Evolutionary conservation across 768 basidiomycete species (phyloP).

Genomic region (Pleurotus sapidus): DNA sequence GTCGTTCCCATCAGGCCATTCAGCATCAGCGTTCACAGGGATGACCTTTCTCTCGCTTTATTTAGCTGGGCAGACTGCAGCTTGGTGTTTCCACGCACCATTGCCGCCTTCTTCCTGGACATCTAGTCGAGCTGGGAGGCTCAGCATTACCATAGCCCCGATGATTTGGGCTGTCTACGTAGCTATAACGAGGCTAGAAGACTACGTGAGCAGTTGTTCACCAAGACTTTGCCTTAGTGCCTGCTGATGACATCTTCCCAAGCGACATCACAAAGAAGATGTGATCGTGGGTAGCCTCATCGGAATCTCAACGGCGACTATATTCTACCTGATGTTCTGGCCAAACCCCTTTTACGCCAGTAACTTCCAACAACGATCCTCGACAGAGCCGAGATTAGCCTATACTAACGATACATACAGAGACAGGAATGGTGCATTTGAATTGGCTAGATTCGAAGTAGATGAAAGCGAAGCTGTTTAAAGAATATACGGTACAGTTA

Average conservation of each 20-base stretch:
- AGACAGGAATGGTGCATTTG: slow-evolving; percentile 36
- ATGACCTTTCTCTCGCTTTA: slow-evolving; percentile 63
- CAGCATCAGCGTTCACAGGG: slow-evolving; percentile 62
- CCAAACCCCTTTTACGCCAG: slow-evolving; percentile 52
- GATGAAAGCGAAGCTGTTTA: slow-evolving; percentile 37
- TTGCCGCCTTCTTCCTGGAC: slow-evolving; percentile 30
- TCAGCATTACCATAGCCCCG: slow-evolving; percentile 50
- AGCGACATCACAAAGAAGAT: slow-evolving; percentile 72
- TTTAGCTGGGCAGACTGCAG: slow-evolving; percentile 62
- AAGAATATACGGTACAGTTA: slow-evolving; percentile 20
- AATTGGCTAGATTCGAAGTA: slow-evolving; percentile 42
- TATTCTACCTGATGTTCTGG: slow-evolving; percentile 63
- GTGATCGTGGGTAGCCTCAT: slow-evolving; percentile 61
- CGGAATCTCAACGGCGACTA: slow-evolving; percentile 45
- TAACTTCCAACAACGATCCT: slow-evolving; percentile 27
- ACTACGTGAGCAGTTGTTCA: slow-evolving; percentile 47
- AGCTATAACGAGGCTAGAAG: slow-evolving; percentile 59
- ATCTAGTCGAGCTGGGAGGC: slow-evolving; percentile 44
- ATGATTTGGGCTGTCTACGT: slow-evolving; percentile 59
- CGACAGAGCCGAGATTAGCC: slow-evolving; percentile 38
- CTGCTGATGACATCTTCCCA: slow-evolving; percentile 2
- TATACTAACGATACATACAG: slow-evolving; percentile 28
- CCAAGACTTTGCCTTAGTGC: background rate
- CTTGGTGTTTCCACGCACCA: slow-evolving; percentile 47
- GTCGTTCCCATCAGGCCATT: slow-evolving; percentile 72